phyloP scores from a whole-genome alignment of 345 rosid genomes.

The Citrus glauca region DNA sequence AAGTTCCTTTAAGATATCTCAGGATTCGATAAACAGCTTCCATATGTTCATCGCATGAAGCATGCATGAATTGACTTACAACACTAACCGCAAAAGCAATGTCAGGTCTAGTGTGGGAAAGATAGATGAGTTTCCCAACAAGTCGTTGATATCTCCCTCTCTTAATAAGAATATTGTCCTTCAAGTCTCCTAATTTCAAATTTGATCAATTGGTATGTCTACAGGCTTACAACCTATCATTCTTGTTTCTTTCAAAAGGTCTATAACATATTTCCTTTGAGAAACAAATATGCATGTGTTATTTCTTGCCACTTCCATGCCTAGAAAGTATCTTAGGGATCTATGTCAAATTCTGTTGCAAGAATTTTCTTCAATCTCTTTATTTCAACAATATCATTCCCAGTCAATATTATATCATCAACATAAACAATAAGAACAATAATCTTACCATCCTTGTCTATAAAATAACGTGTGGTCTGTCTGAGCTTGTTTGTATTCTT shows the following conservation, averaged over 20 bases:
- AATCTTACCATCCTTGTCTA: too few relatives aligned
- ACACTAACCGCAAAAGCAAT: not conserved
- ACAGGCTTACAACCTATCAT: not conserved
- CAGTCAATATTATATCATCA: too few relatives aligned
- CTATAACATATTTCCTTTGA: too few relatives aligned
- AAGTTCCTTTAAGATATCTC: not conserved
- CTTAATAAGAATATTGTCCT: not conserved
- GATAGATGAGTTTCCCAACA: not conserved
- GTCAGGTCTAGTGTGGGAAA: not conserved
- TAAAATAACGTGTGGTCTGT: too few relatives aligned
- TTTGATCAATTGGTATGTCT: not conserved
- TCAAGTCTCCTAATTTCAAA: not conserved
- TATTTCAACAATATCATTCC: too few relatives aligned
- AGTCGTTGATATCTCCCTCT: not conserved
- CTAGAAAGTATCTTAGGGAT: too few relatives aligned
- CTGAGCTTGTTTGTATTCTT: too few relatives aligned
- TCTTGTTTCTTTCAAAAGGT: not conserved
- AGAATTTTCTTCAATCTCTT: too few relatives aligned
- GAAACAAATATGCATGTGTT: too few relatives aligned
- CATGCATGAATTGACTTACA: not conserved
- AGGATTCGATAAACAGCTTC: not conserved
- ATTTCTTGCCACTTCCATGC: too few relatives aligned
- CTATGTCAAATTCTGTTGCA: too few relatives aligned
- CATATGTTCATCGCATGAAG: not conserved
- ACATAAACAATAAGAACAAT: too few relatives aligned